Evolutionary conservation across 805 yeast genomes (phyloP), one percentile per base, ranked within the genome.

Genomic region (Pichia nakasei): DNA sequence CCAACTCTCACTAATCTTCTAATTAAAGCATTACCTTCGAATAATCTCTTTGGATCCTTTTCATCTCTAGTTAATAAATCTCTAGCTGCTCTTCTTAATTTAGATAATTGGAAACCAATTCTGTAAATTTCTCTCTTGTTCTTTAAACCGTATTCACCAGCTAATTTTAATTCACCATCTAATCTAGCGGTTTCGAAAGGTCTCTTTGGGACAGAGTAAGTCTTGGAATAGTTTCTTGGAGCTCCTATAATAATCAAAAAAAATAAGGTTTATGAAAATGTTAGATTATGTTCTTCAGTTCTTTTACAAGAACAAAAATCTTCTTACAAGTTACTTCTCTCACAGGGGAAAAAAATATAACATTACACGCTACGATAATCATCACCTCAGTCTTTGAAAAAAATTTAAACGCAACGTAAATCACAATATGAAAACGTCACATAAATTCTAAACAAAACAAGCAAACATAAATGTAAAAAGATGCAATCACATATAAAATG

Each of bases 1-100:
- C 98, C 98, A 60, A 88, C 80, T 80, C 98, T 86, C 57, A 93
- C 97, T 69, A 93, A 83, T 82, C 97, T 88, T 83, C 98, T 89
- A 76, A 93, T 93, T 72, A 93, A 87, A 69, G 98, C 98, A 72
- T 93, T 93, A 85, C 98, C 98, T 78, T 93, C 98, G 81, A 93
- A 93, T 68, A 93, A 84, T 80, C 98, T 88, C 87, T 89, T 93
- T 83, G 96, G 97, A 76, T 93, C 98, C 83, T 93, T 93, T 81
- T 93, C 98, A 68, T 93, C 98, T 80, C 96, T 88, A 80, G 98
- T 93, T 75, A 93, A 83, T 67, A 93, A 80, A 69, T 93, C 97
- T 85, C 98, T 95, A 69, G 98, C 98, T 73, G 98, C 98, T 80
- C 98, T 88, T 80, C 98, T 89, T 71, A 93, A 91, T 83, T 93